phyloP scores from a whole-genome alignment of 2,329 filamentous ascomycete species.

The Colletotrichum sp. region DNA sequence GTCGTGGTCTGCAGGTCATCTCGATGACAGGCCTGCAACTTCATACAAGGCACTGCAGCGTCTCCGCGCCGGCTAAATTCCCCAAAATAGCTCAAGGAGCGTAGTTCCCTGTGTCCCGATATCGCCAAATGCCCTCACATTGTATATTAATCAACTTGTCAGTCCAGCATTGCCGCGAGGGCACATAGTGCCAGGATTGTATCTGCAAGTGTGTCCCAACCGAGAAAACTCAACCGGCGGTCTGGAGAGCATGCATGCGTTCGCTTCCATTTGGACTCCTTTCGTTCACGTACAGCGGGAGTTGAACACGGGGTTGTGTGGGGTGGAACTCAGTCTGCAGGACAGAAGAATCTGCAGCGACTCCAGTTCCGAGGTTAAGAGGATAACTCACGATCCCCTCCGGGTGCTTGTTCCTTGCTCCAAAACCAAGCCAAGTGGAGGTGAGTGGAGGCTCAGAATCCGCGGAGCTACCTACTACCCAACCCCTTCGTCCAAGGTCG shows the following conservation, averaged over 20 bases:
- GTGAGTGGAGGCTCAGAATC: neutral
- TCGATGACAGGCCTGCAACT: neutral
- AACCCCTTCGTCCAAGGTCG: neutral
- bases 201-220: neutral
- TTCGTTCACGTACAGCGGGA: constrained; percentile 10
- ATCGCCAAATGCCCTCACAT: neutral
- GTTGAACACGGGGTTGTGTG: constrained; percentile 18
- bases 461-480: neutral
- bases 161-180: neutral
- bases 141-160: neutral
- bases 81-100: neutral
- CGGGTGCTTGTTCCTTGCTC: constrained; percentile 13
- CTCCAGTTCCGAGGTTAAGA: constrained; percentile 16
- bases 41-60: neutral
- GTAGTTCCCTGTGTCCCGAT: neutral
- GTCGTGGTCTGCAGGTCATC: neutral
- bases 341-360: constrained; percentile 20
- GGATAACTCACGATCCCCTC: constrained; percentile 2
- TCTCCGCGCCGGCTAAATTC: constrained; percentile 7
- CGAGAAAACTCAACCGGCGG: neutral
- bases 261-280: constrained; percentile 4
- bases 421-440: constrained; percentile 8
- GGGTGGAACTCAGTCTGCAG: constrained; percentile 13
- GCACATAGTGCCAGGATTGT: neutral
- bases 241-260: neutral